Base-by-base conservation (phyloP, 495 filamentous ascomycete genomes). In the Extremus antarcticus region DNA sequence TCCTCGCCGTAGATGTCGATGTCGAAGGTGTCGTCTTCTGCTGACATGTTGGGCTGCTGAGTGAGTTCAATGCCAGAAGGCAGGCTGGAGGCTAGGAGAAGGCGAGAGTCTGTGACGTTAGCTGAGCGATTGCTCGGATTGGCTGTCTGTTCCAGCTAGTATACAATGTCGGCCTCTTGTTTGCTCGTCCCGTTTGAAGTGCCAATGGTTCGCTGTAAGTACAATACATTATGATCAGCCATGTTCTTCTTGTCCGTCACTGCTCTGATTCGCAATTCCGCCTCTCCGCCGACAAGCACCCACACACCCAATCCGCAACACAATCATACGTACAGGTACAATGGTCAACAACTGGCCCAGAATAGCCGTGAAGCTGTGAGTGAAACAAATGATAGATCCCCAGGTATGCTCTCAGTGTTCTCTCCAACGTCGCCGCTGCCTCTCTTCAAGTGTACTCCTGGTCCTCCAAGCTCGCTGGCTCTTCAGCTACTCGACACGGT, bases 1-100 rank as follows among this genome's bases (percentile, higher is more conserved):
- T 84, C 82, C 67, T 96, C 86, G 58, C 88, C 91, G 68, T 95
- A 96, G 71, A 96, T 90, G 69, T 97, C 94, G 77, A 96, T 94
- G 68, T 97, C 92, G 77, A 96, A 97, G 65, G 94, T 90, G 71
- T 92, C 86, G 71, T 94, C 87, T 64, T 84, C 81, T 56, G 86
- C 87, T 4, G 59, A 57, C 87, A 91, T 91, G 56, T 63, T 78
- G 73, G 61, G 45, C 17, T 3, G 13, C 13, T 13, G 4, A 13
- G 29, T 4, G 7, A 13, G 29, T 35, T 35, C 29, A 35, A 13
- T 13, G 13, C 7, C 29, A 35, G 29, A 35, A 7, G 7, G 29
- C 13, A 35, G 29, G 13, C 29, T 7, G 29, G 4, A 13, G 13
- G 29, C 7, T 35, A 4, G 4, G 29, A n/a, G n/a, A n/a, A n/a